Percentiles rank a stretch among this genome's conserved stretches.
Conservation (phyloP, 305 asterid species). For the Fraxinus xanthoxyloides region DNA sequence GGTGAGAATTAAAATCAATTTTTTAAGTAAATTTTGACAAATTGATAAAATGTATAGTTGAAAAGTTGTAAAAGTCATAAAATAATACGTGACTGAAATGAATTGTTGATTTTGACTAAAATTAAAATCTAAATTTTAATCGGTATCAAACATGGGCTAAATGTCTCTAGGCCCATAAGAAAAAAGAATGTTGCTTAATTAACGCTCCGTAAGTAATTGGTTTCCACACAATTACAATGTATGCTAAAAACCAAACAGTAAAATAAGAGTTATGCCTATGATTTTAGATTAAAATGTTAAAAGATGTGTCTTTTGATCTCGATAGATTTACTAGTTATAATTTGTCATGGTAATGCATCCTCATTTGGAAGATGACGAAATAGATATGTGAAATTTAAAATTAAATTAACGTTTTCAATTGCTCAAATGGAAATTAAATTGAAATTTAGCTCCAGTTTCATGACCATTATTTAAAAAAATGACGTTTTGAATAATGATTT, state of each 20-base stretch:
- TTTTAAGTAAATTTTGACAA: background rate
- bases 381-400: background rate
- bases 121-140: too few relatives aligned
- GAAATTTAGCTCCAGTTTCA: background rate
- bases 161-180: background rate
- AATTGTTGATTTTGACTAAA: background rate
- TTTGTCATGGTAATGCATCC: background rate
- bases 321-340: background rate
- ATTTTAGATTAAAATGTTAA: background rate
- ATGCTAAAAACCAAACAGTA: background rate
- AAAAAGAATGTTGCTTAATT: background rate
- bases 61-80: background rate
- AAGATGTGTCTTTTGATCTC: background rate
- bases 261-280: background rate
- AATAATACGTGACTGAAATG: too few relatives aligned
- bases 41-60: too few relatives aligned
- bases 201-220: background rate
- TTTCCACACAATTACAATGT: background rate
- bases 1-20: background rate
- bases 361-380: background rate
- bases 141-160: background rate
- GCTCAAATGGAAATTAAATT: background rate
- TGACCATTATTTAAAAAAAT: background rate
- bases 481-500: background rate
- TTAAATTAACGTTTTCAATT: background rate